Evolutionary conservation across 345 rosid species (phyloP).

Genomic region (Excoecaria agallocha): DNA sequence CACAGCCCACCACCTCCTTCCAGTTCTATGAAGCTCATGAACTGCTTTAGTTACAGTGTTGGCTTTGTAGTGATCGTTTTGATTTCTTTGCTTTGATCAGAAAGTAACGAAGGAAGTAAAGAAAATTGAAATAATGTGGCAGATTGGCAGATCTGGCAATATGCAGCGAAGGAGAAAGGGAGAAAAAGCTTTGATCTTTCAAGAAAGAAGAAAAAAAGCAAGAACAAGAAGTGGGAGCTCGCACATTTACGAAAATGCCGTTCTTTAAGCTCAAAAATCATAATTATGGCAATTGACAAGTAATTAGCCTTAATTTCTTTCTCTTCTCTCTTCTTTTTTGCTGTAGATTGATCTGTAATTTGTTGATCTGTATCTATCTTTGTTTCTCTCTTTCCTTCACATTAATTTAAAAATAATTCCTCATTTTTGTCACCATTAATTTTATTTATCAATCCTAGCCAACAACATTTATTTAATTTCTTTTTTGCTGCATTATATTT

Average conservation of each 20-base stretch:
- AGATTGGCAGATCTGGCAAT: constrained; percentile 45
- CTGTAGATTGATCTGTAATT: constrained; percentile 30
- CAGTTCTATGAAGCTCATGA: constrained; percentile 2
- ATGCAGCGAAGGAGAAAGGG: constrained; percentile 8
- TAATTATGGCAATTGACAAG: background rate
- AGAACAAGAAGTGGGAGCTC: background rate
- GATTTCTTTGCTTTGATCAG: constrained; percentile 21
- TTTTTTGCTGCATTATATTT: background rate
- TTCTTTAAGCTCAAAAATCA: background rate
- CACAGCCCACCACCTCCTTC: constrained; percentile 62
- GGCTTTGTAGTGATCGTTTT: constrained; percentile 17
- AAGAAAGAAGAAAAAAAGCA: too few relatives aligned
- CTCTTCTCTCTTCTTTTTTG: background rate
- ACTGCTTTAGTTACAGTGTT: constrained; percentile 1
- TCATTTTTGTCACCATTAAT: background rate
- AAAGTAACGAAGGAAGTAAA: background rate
- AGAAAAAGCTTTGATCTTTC: background rate
- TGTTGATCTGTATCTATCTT: constrained; percentile 25
- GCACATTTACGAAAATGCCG: background rate
- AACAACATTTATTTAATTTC: background rate
- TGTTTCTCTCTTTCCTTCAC: background rate
- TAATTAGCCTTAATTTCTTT: background rate
- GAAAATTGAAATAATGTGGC: constrained; percentile 33
- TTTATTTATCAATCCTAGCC: too few relatives aligned
- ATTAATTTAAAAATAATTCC: constrained; percentile 11